Percentiles rank a stretch among this genome's conserved stretches.
These are phyloP conservation scores for Aspergillus novoparasiticus DNA, from an alignment of 2,329 filamentous ascomycete species.

Conservation along the genomic window DNA sequence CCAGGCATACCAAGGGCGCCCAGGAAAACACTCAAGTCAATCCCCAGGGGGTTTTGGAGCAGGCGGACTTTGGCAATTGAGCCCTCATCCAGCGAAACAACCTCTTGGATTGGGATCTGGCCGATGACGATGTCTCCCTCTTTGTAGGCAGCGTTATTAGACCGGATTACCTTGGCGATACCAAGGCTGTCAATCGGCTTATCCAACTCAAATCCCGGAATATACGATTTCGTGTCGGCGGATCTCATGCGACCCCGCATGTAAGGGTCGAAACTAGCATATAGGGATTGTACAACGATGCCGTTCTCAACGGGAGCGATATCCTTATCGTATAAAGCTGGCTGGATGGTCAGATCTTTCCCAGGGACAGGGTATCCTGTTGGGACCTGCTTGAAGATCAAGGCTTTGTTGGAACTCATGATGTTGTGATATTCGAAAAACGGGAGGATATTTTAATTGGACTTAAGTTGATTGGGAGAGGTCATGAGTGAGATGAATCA, in stretches of 20 bases:
- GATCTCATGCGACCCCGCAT: constrained; percentile 77
- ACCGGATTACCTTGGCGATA: constrained; percentile 72
- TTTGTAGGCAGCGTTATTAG: constrained; percentile 63
- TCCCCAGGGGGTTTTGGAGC: constrained; percentile 66
- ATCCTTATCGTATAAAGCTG: constrained; percentile 65
- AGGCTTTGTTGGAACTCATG: constrained; percentile 62
- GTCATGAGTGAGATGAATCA: not conserved
- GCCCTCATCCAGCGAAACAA: constrained; percentile 58
- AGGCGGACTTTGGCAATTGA: constrained; percentile 51
- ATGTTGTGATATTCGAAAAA: not conserved
- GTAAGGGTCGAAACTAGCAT: constrained; percentile 81
- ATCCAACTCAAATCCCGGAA: constrained; percentile 63
- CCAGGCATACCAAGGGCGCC: constrained; percentile 79
- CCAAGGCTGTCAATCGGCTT: constrained; percentile 65
- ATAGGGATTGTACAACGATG: constrained; percentile 69
- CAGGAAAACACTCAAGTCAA: constrained; percentile 62
- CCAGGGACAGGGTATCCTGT: constrained; percentile 68
- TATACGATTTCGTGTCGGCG: constrained; percentile 66
- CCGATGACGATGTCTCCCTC: constrained; percentile 68
- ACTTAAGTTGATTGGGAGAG: not conserved
- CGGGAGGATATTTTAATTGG: not conserved
- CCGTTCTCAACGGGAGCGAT: constrained; percentile 63
- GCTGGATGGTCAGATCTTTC: constrained; percentile 69
- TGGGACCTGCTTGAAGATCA: constrained; percentile 74
- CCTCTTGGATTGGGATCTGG: constrained; percentile 67